These are phyloP conservation scores for Hypoxylon sp. DNA, from an alignment of 2,329 filamentous ascomycete species.

Conservation along the genomic window DNA sequence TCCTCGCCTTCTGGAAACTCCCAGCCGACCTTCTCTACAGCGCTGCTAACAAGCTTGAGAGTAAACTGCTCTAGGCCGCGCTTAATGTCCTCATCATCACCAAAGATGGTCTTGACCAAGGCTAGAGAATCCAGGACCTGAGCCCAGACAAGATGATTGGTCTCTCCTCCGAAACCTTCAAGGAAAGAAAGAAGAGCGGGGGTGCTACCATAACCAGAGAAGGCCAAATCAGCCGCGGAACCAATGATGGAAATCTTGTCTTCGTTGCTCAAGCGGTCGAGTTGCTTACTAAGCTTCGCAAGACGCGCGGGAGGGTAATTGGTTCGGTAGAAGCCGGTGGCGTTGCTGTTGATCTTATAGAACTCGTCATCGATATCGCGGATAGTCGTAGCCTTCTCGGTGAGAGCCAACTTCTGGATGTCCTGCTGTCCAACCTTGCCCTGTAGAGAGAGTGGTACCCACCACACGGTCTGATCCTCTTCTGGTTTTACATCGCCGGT, in stretches of 20 bases:
- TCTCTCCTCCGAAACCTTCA: slow-evolving; percentile 85
- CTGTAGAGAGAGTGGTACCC: slow-evolving; percentile 90
- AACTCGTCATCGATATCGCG: slow-evolving; percentile 82
- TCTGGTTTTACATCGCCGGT: slow-evolving; percentile 92
- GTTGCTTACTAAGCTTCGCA: slow-evolving; percentile 82
- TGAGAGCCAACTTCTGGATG: slow-evolving; percentile 77
- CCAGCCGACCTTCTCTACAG: slow-evolving; percentile 87
- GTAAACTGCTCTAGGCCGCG: slow-evolving; percentile 83
- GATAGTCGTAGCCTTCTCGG: slow-evolving; percentile 82
- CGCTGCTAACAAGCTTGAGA: slow-evolving; percentile 80
- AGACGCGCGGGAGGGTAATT: slow-evolving; percentile 92
- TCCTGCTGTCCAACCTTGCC: slow-evolving; percentile 77
- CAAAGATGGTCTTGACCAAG: slow-evolving; percentile 87
- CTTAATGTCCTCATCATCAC: slow-evolving; percentile 79
- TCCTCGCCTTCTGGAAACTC: slow-evolving; percentile 83
- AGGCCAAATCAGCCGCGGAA: slow-evolving; percentile 89
- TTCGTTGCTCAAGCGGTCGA: slow-evolving; percentile 81
- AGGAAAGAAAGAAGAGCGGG: slow-evolving; percentile 86
- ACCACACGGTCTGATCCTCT: slow-evolving; percentile 94
- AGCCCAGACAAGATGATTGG: slow-evolving; percentile 89
- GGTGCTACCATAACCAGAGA: slow-evolving; percentile 87
- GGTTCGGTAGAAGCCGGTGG: slow-evolving; percentile 90
- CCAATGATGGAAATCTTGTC: slow-evolving; percentile 95
- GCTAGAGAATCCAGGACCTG: slow-evolving; percentile 84
- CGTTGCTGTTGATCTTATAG: slow-evolving; percentile 94